Base-by-base conservation (phyloP, 108 stramenopile species). In the Aurantiochytrium sp. region DNA sequence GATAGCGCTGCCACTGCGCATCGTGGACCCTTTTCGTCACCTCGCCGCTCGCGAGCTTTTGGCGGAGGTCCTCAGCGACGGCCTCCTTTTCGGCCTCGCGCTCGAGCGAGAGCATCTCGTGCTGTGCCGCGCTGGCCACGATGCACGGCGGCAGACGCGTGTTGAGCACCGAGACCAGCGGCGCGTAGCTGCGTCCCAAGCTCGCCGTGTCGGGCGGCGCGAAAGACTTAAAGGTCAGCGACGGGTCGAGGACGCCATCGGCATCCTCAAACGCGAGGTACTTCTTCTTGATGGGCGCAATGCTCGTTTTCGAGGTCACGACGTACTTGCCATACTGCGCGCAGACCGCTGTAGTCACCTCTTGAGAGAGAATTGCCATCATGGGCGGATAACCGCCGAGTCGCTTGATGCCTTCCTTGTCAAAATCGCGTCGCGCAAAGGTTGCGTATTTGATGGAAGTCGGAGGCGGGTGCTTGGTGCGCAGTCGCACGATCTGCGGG, bases 291-390 rank as follows among this genome's bases (percentile, higher is more conserved):
- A 81, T 48, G 6, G 73, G 73, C 6, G 73, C 39, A 42, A 81
- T 41, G 32, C 55, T 45, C 52, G 54, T 32, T 10, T 54, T 86
- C 2, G 87, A 87, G 45, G 89, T 48, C 42, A 81, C 73, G 8
- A 81, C 73, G 55, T 92, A 92, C 68, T 92, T 90, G 85, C 92
- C 94, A 85, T 93, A 95, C 88, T 95, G 94, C 6, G 93, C 93
- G 32, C 93, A 90, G 42, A 94, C 87, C 48, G 87, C 90, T 4
- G 93, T 93, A 41, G 90, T 91, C 4, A 95, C 92, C 10, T 89
- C 88, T 85, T 92, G 69, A 31, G 86, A 93, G 41, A 93, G 73
- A 48, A 48, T 48, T 6, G 45, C 88, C 37, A 87, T 85, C 54
- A 93, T 55, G 1, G 81, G 45, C 90, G 93, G 89, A 55, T 93